Evolutionary conservation across 768 basidiomycete genomes (phyloP).

Genomic region (Rossbeevera mucosa): DNA sequence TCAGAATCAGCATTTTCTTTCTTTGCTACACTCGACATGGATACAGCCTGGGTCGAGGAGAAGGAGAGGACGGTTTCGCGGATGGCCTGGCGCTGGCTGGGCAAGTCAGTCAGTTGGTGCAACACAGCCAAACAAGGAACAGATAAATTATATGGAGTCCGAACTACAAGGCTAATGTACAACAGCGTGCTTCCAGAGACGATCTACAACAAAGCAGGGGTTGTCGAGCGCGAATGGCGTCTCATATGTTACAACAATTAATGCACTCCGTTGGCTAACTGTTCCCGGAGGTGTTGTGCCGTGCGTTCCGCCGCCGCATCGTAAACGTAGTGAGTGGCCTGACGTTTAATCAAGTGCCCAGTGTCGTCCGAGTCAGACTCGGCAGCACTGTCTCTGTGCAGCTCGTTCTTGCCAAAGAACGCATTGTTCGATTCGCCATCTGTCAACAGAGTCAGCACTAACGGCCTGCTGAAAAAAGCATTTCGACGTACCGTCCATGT

Average conservation of each 20-base stretch:
- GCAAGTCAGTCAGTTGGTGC: conserved; percentile 11
- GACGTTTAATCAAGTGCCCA: conserved; percentile 35
- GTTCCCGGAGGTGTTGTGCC: conserved; percentile 51
- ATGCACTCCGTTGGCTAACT: conserved; percentile 46
- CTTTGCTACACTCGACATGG: conserved; percentile 22
- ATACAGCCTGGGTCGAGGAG: background rate
- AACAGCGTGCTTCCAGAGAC: conserved; percentile 15
- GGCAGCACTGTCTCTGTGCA: conserved; percentile 29
- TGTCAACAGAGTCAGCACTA: conserved; percentile 6
- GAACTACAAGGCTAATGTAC: conserved; percentile 24
- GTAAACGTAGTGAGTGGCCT: conserved; percentile 74
- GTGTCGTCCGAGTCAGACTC: conserved; percentile 53
- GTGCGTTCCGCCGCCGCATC: conserved; percentile 87
- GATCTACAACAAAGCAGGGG: conserved; percentile 11
- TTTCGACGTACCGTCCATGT: conserved; percentile 37
- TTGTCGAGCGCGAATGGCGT: background rate
- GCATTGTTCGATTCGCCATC: conserved; percentile 55
- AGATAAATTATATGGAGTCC: conserved; percentile 26
- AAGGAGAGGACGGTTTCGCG: background rate
- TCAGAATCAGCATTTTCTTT: conserved; percentile 37
- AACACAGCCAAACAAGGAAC: conserved; percentile 25
- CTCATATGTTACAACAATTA: conserved; percentile 24
- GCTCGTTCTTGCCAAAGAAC: conserved; percentile 41
- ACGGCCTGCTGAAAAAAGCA: background rate
- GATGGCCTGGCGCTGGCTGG: conserved; percentile 5